A percentile compares a stretch with the other conserved stretches of the same genome.
Conservation (phyloP, 495 filamentous ascomycete genomes). For the Jackrogersella multiformis region DNA sequence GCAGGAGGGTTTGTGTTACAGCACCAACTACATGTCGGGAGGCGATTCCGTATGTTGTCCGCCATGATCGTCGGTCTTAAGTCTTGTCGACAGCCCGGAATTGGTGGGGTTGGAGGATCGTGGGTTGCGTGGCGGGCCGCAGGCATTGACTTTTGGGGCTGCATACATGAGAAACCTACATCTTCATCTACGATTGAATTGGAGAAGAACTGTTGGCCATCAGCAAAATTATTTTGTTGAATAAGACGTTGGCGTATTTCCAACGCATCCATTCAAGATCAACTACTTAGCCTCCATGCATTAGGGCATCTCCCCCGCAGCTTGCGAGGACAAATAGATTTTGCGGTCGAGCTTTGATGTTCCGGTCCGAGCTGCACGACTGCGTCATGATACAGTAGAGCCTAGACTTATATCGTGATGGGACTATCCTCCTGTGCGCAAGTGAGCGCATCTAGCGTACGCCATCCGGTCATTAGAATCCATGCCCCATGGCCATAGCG, state of each 20-base stretch:
- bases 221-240: conserved; percentile 28
- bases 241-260: conserved; percentile 11
- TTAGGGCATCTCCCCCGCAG: conserved; percentile 28
- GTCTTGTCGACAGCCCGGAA: conserved; percentile 33
- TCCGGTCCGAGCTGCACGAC: conserved; percentile 12
- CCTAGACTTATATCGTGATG: conserved; percentile 4
- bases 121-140: conserved; percentile 16
- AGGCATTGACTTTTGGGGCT: conserved; percentile 17
- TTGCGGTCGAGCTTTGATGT: conserved; percentile 17
- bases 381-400: conserved; percentile 39
- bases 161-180: conserved; percentile 20
- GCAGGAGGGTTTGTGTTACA: conserved; percentile 10
- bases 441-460: conserved; percentile 21
- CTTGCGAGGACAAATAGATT: conserved; percentile 26
- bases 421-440: conserved; percentile 19
- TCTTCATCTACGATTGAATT: conserved; percentile 15
- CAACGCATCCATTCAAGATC: conserved; percentile 22
- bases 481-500: too few relatives aligned
- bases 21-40: neutral
- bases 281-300: conserved; percentile 18
- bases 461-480: conserved; percentile 21
- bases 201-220: conserved; percentile 24
- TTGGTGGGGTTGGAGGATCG: conserved; percentile 34
- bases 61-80: conserved; percentile 29
- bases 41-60: conserved; percentile 24